Percentiles rank a stretch among this genome's conserved stretches.
Conservation (phyloP, 208 protist genomes). For the Wallacemonas sp. region DNA sequence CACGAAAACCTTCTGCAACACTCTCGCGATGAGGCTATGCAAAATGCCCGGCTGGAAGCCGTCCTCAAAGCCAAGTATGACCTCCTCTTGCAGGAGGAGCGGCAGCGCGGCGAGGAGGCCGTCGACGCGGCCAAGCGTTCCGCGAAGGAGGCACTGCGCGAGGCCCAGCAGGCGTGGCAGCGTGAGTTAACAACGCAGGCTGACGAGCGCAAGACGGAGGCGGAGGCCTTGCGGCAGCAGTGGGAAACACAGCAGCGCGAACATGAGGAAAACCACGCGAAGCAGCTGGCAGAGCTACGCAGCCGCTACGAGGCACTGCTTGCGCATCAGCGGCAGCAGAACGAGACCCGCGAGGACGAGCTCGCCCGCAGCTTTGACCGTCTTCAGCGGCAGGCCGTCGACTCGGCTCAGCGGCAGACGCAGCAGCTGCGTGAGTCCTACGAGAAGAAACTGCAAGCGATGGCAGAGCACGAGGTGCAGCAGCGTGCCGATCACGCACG, state of each 20-base stretch:
- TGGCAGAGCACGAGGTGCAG: not conserved
- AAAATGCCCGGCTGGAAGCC: conserved; percentile 12
- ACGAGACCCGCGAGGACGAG: conserved; percentile 1
- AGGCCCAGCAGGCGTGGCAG: not conserved
- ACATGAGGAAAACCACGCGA: not conserved
- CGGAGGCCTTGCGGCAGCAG: not conserved
- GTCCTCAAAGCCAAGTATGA: conserved; percentile 10
- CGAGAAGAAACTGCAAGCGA: conserved; percentile 7
- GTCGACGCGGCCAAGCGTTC: not conserved
- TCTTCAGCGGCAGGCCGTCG: conserved; percentile 1
- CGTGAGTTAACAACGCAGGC: conserved; percentile 8
- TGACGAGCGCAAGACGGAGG: not conserved
- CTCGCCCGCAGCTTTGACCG: not conserved
- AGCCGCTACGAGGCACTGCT: conserved; percentile 19
- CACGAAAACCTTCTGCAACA: conserved; percentile 14
- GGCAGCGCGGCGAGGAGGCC: conserved; percentile 6
- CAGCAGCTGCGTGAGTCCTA: conserved; percentile 8
- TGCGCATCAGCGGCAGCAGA: conserved; percentile 3
- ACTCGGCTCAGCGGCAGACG: not conserved
- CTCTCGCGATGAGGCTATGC: conserved; percentile 6
- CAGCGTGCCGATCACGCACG: not conserved
- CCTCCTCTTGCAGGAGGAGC: conserved; percentile 11
- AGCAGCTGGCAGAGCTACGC: conserved; percentile 10
- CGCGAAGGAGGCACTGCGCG: not conserved
- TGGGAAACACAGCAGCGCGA: conserved; percentile 11